These are phyloP conservation scores for Starmera amethionina DNA, from an alignment of 805 yeast genomes.

Conservation along the genomic window DNA sequence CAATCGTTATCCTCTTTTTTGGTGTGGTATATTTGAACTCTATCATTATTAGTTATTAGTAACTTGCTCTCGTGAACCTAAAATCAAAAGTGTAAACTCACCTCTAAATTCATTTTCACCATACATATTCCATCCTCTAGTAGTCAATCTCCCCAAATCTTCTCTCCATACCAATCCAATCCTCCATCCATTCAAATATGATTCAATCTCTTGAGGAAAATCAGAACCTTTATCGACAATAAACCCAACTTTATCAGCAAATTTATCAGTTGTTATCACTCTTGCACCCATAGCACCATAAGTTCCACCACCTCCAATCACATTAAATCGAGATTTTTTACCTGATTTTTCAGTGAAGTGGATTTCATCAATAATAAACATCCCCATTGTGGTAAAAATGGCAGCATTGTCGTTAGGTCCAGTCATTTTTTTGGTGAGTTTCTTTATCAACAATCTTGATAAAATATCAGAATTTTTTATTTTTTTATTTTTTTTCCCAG, in stretches of 20 bases:
- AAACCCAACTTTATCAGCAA: constrained; percentile 41
- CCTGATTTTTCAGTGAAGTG: constrained; percentile 35
- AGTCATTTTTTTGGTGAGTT: no score
- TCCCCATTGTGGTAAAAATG: constrained; percentile 61
- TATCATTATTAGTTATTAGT: constrained; percentile 16
- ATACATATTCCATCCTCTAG: constrained; percentile 76
- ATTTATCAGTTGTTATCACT: constrained; percentile 31
- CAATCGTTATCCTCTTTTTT: constrained; percentile 46
- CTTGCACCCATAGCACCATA: constrained; percentile 72
- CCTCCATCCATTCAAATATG: constrained; percentile 47
- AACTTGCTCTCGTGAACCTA: no score
- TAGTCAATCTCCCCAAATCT: constrained; percentile 47
- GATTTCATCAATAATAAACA: constrained; percentile 87
- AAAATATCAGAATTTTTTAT: no score
- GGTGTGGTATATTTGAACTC: constrained; percentile 53
- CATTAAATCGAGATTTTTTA: constrained; percentile 29
- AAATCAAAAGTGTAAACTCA: constrained; percentile 1
- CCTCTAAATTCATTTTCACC: constrained; percentile 47
- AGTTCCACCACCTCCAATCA: constrained; percentile 89
- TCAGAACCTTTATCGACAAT: constrained; percentile 76
- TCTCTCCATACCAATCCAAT: constrained; percentile 49
- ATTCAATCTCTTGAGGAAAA: constrained; percentile 43
- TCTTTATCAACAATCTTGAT: no score
- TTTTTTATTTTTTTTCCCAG: no score
- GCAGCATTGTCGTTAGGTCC: neutral